These are phyloP conservation scores for Penicillium nordicum DNA, from an alignment of 2,329 filamentous ascomycete genomes.

Conservation along the genomic window DNA sequence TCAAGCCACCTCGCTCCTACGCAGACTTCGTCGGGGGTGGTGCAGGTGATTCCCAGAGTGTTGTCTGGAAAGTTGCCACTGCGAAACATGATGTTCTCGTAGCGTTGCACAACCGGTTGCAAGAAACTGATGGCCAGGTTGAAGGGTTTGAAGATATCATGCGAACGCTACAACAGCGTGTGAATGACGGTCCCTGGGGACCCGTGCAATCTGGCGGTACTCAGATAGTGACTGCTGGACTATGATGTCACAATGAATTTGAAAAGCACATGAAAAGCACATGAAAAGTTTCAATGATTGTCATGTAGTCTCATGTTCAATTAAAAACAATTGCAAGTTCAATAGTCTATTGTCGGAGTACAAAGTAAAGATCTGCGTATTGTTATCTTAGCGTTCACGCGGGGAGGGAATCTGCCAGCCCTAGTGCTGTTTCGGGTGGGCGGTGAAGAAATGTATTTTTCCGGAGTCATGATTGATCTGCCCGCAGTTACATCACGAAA, in stretches of 20 bases:
- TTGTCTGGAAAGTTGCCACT: conserved; percentile 56
- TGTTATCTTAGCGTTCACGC: conserved; percentile 16
- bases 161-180: conserved; percentile 38
- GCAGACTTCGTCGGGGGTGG: conserved; percentile 57
- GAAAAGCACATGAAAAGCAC: neutral
- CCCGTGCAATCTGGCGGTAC: conserved; percentile 30
- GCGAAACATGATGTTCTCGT: conserved; percentile 57
- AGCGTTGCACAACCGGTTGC: conserved; percentile 46
- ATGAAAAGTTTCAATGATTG: neutral
- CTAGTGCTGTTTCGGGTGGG: conserved; percentile 12
- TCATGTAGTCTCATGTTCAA: neutral
- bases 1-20: conserved; percentile 56
- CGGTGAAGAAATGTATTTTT: conserved; percentile 24
- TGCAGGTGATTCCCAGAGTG: conserved; percentile 54
- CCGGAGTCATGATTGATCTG: conserved; percentile 3
- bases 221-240: conserved; percentile 37
- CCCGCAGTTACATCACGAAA: neutral
- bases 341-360: neutral
- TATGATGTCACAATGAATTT: conserved; percentile 20
- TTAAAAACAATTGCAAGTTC: neutral
- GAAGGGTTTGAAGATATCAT: conserved; percentile 41
- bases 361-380: conserved; percentile 9
- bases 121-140: conserved; percentile 31
- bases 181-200: conserved; percentile 44
- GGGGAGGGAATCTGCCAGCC: conserved; percentile 11